A percentile compares a stretch with the other conserved stretches of the same genome.
These are phyloP conservation scores for Apiospora arundinis DNA, from an alignment of 2,329 filamentous ascomycete species.

Conservation along the genomic window DNA sequence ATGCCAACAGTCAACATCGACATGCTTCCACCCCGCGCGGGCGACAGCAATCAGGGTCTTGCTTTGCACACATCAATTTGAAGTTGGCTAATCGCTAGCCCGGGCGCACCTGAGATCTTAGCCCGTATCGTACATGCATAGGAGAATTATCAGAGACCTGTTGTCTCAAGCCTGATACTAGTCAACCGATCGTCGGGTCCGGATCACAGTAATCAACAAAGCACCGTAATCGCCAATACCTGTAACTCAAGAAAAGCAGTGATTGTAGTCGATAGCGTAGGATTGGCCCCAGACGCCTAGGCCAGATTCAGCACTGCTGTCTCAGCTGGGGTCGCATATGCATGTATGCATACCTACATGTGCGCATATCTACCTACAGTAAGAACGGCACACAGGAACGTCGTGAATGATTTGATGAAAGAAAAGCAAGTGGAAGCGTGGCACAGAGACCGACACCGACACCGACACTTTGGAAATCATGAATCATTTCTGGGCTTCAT, in stretches of 20 bases:
- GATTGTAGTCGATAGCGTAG: not conserved
- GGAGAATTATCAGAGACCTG: not conserved
- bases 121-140: not conserved
- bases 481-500: slow-evolving; percentile 1
- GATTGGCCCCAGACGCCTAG: not conserved
- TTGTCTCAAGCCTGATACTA: not conserved
- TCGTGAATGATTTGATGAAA: not conserved
- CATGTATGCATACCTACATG: no score
- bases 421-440: not conserved
- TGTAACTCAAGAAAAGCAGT: not conserved
- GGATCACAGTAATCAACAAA: not conserved
- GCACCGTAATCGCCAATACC: not conserved
- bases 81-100: not conserved
- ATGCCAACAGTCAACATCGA: not conserved
- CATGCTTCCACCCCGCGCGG: not conserved
- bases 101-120: slow-evolving; percentile 1
- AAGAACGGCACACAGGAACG: not conserved
- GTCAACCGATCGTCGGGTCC: slow-evolving; percentile 1
- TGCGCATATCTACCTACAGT: no score
- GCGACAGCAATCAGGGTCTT: not conserved
- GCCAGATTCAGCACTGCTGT: slow-evolving; percentile 7
- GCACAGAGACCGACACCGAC: not conserved
- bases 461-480: not conserved
- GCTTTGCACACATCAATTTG: not conserved
- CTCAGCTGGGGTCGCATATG: not conserved